A percentile compares a stretch with the other conserved stretches of the same genome.
Conservation (phyloP, 805 yeast species). For the Sungouiella thailandica region DNA sequence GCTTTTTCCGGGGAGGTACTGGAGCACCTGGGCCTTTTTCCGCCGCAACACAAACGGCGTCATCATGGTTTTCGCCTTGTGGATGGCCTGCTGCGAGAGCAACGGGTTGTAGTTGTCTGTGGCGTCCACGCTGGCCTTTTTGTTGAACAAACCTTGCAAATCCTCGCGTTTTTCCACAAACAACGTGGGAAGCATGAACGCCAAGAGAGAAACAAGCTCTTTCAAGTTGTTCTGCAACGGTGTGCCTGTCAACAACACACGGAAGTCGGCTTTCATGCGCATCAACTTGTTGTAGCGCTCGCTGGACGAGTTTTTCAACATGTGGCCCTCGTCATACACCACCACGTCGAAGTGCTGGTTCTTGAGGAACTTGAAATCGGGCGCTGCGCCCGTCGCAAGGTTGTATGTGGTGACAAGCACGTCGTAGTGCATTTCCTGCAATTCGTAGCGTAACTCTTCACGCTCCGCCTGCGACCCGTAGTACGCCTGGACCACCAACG, state of each 20-base stretch:
- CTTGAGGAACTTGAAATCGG: constrained; percentile 75
- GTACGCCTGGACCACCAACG: constrained; percentile 79
- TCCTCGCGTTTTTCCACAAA: constrained; percentile 82
- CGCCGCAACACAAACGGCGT: constrained; percentile 93
- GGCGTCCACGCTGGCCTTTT: constrained; percentile 68
- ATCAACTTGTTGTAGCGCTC: constrained; percentile 86
- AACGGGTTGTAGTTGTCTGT: constrained; percentile 62
- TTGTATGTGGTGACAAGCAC: constrained; percentile 93
- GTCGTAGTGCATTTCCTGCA: constrained; percentile 61
- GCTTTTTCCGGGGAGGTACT: constrained; percentile 77
- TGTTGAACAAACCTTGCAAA: constrained; percentile 77
- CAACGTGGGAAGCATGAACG: constrained; percentile 82
- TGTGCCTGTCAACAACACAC: constrained; percentile 90
- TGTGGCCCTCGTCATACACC: constrained; percentile 96
- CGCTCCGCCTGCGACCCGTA: constrained; percentile 87
- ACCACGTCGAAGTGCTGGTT: constrained; percentile 76
- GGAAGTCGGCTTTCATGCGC: constrained; percentile 77
- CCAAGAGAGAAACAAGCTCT: constrained; percentile 84
- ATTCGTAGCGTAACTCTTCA: constrained; percentile 70
- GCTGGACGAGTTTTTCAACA: constrained; percentile 83
- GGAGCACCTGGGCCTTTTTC: constrained; percentile 84
- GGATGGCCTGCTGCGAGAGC: constrained; percentile 84
- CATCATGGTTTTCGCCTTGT: constrained; percentile 96
- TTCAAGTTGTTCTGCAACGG: constrained; percentile 91
- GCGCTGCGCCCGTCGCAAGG: constrained; percentile 80